phyloP scores from a whole-genome alignment of 208 protist species.

The Trypanosoma vivax region DNA sequence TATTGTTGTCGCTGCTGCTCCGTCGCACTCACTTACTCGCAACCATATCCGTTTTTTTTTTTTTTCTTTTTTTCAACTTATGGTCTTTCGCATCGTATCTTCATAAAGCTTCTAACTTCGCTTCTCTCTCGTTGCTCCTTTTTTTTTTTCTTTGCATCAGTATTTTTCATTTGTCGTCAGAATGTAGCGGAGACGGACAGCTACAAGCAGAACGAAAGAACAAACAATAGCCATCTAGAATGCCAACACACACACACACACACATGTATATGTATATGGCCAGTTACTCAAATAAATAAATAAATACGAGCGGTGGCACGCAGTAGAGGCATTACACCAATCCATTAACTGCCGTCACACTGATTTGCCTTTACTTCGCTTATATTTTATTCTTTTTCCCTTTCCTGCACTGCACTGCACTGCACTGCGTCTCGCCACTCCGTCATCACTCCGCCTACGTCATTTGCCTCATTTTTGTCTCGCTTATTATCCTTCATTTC shows the following conservation, averaged over 20 bases:
- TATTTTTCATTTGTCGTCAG: not conserved
- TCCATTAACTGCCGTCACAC: conserved; percentile 8
- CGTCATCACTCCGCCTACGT: not conserved
- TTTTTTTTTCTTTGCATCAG: conserved; percentile 9
- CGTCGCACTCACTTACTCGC: no score
- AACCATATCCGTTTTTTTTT: conserved; percentile 4
- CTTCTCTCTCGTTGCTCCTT: not conserved
- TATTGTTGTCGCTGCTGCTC: no score
- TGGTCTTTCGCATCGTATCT: conserved; percentile 3
- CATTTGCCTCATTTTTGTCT: not conserved
- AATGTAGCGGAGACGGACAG: no score
- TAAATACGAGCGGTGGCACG: no score
- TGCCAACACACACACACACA: no score
- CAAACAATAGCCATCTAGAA: no score
- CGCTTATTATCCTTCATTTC: no score
- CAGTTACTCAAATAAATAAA: no score
- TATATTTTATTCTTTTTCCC: conserved; percentile 3
- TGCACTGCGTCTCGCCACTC: not conserved
- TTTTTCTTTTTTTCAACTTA: conserved; percentile 7
- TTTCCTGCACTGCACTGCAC: not conserved
- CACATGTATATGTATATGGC: no score
- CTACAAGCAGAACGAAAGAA: no score
- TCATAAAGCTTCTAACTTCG: conserved; percentile 7
- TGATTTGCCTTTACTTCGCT: conserved; percentile 7
- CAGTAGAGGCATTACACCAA: no score